Conservation (phyloP, 1,139 yeast genomes). For the Protomyces inouyei region DNA sequence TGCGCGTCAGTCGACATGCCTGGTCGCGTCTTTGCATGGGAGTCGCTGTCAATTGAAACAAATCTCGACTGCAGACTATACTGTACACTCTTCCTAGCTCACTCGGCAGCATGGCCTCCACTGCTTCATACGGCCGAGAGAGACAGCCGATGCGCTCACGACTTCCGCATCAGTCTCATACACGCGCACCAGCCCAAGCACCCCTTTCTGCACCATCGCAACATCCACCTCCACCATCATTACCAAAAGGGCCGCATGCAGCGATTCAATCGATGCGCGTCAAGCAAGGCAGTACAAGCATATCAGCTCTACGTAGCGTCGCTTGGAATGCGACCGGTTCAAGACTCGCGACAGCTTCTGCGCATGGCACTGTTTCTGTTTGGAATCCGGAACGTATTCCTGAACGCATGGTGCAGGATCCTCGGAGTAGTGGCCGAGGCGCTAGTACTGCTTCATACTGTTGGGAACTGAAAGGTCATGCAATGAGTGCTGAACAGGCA, state of each 20-base stretch:
- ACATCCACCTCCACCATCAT: not conserved
- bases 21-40: no score
- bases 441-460: slow-evolving; percentile 28
- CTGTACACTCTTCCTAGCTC: no score
- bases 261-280: slow-evolving; percentile 8
- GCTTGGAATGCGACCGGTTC: slow-evolving; percentile 34
- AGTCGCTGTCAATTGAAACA: no score
- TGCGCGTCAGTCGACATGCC: no score
- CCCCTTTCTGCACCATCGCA: not conserved
- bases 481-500: slow-evolving; percentile 29
- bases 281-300: slow-evolving; percentile 43
- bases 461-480: slow-evolving; percentile 30
- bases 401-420: slow-evolving; percentile 29
- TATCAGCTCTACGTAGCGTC: slow-evolving; percentile 28
- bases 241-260: slow-evolving; percentile 19
- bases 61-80: no score
- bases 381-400: slow-evolving; percentile 34
- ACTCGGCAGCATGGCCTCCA: not conserved
- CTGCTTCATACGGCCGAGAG: not conserved
- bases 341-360: slow-evolving; percentile 31
- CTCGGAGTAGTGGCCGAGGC: slow-evolving; percentile 1
- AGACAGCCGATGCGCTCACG: not conserved
- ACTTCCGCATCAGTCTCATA: no score
- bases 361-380: slow-evolving; percentile 29
- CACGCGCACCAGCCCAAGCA: not conserved